Conservation (phyloP, 305 asterid species). For the Fraxinus xanthoxyloides region DNA sequence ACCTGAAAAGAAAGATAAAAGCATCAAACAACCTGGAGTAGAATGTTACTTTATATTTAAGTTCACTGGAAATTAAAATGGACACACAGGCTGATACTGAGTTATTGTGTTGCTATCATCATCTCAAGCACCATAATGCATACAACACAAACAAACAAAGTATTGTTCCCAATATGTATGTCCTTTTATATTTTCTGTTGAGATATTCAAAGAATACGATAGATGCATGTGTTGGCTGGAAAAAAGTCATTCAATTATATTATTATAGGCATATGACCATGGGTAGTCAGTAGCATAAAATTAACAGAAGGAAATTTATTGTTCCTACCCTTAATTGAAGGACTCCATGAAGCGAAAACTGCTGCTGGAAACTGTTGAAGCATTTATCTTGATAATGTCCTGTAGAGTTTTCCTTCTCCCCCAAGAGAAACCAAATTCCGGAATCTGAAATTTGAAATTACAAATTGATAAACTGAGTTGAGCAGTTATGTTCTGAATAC, state of each 20-base stretch:
- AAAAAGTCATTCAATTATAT: neutral
- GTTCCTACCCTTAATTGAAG: conserved; percentile 31
- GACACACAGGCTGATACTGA: neutral
- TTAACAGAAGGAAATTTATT: neutral
- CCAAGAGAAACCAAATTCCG: conserved; percentile 8
- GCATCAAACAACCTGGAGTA: conserved; percentile 5
- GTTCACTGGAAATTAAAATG: neutral
- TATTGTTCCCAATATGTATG: neutral
- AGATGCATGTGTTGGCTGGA: neutral
- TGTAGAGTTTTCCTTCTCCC: neutral
- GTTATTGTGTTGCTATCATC: neutral
- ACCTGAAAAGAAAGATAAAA: conserved; percentile 15
- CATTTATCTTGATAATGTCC: conserved; percentile 28
- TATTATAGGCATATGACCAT: neutral
- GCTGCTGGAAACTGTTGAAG: conserved; percentile 37
- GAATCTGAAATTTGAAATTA: conserved; percentile 12
- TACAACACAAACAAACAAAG: neutral
- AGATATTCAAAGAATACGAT: neutral
- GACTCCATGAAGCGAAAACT: conserved; percentile 40
- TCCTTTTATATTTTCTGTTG: neutral
- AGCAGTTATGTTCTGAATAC: neutral
- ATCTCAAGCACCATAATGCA: conserved; percentile 15
- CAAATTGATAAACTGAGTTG: neutral
- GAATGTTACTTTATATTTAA: neutral
- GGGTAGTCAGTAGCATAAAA: conserved; percentile 5